Percentiles rank a stretch among this genome's conserved stretches.
Evolutionary conservation across 2,329 filamentous ascomycete genomes (phyloP).

Genomic region (Aspergillus costaricaensis): DNA sequence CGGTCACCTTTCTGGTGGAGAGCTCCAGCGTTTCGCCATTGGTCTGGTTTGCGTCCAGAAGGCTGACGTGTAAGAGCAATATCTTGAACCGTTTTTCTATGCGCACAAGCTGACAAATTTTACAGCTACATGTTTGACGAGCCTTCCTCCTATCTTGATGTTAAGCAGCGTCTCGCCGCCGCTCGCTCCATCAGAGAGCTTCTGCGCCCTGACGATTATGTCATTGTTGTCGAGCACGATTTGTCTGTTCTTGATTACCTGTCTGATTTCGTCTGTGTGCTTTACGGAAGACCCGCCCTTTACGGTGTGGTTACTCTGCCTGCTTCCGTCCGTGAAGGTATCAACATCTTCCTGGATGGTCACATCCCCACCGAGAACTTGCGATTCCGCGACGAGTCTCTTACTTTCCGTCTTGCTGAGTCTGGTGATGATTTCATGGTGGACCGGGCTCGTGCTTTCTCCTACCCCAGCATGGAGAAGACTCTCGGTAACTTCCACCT

Average conservation of each 20-base stretch:
- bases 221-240: slow-evolving; percentile 99
- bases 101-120: slow-evolving; percentile 16
- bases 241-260: slow-evolving; percentile 97
- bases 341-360: slow-evolving; percentile 98
- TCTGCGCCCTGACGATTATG: slow-evolving; percentile 84
- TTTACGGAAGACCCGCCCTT: slow-evolving; percentile 92
- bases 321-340: slow-evolving; percentile 94
- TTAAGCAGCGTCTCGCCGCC: slow-evolving; percentile 95
- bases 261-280: slow-evolving; percentile 95
- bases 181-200: slow-evolving; percentile 90
- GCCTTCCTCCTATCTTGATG: slow-evolving; percentile 97
- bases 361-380: slow-evolving; percentile 98
- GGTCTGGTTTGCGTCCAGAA: slow-evolving; percentile 93
- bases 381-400: slow-evolving; percentile 94
- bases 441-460: slow-evolving; percentile 82
- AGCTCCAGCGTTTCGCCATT: slow-evolving; percentile 96
- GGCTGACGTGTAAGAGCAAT: slow-evolving; percentile 71
- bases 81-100: neutral
- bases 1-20: slow-evolving; percentile 87
- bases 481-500: slow-evolving; percentile 87
- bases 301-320: slow-evolving; percentile 98
- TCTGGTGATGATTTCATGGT: slow-evolving; percentile 82
- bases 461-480: slow-evolving; percentile 90
- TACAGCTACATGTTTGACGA: slow-evolving; percentile 96
- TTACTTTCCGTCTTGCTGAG: slow-evolving; percentile 93